Evolutionary conservation across 139 green algal species (phyloP).

Genomic region (Eudorina sp.): DNA sequence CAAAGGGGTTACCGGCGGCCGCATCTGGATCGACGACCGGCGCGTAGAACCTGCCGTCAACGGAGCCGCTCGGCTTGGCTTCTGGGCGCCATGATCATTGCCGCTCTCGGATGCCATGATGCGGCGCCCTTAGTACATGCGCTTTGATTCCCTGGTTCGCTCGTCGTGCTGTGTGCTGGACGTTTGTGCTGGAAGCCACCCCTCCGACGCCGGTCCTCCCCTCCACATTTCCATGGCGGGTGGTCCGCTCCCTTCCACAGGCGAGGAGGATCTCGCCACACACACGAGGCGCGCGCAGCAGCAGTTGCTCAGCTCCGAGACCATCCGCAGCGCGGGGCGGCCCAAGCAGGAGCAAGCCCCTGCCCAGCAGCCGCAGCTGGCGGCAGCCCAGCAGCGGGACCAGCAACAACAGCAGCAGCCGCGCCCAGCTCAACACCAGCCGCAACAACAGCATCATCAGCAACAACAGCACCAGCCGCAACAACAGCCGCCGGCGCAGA

Average conservation of each 20-base stretch:
- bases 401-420: conserved; percentile 20
- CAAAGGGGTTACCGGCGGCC: no score
- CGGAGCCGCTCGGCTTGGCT: no score
- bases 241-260: conserved; percentile 37
- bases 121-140: no score
- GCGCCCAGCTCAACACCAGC: background rate
- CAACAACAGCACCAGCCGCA: background rate
- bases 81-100: no score
- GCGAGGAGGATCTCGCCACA: conserved; percentile 68
- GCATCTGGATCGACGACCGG: no score
- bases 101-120: no score
- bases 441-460: background rate
- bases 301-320: conserved; percentile 55
- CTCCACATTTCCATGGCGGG: background rate
- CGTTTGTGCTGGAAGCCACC: no score
- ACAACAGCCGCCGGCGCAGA: no score
- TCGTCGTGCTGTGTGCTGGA: no score
- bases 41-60: no score
- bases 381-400: conserved; percentile 1
- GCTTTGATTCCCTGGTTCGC: no score
- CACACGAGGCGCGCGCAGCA: conserved; percentile 65
- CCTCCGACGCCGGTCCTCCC: no score
- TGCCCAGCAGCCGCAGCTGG: conserved; percentile 6
- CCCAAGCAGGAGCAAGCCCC: conserved; percentile 20
- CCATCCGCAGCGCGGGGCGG: conserved; percentile 27